A percentile compares a stretch with the other conserved stretches of the same genome.
These are phyloP conservation scores for Tulasnella calospora DNA, from an alignment of 768 basidiomycete genomes.

Conservation along the genomic window DNA sequence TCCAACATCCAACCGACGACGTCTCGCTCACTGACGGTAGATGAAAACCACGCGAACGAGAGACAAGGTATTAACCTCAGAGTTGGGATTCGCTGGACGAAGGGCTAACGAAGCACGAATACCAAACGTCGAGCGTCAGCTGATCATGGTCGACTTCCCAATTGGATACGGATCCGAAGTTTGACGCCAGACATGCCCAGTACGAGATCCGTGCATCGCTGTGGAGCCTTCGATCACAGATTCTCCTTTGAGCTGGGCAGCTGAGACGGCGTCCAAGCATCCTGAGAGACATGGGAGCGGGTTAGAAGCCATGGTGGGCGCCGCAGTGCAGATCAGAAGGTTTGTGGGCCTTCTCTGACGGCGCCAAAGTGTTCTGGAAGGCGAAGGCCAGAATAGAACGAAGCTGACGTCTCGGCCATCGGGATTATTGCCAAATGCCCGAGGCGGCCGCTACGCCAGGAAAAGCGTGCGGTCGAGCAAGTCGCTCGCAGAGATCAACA, in stretches of 20 bases:
- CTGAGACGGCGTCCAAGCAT: background rate
- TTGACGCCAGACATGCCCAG: background rate
- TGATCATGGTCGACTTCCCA: background rate
- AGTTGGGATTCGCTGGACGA: background rate
- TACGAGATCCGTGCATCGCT: background rate
- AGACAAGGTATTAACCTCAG: constrained; percentile 4
- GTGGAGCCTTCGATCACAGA: background rate
- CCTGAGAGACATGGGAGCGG: background rate
- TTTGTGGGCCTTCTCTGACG: constrained; percentile 6
- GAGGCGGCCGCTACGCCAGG: background rate
- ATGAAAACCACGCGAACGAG: background rate
- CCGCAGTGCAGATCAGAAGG: background rate
- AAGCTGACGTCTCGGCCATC: background rate
- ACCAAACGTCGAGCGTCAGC: background rate
- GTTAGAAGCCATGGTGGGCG: background rate
- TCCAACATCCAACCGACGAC: background rate
- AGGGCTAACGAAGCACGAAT: background rate
- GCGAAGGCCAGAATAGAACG: background rate
- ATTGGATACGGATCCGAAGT: background rate
- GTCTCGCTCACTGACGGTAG: background rate
- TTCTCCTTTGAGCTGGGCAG: background rate
- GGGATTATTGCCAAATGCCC: background rate
- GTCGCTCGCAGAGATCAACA: background rate
- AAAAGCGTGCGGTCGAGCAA: background rate
- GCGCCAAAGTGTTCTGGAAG: constrained; percentile 4